A percentile compares a stretch with the other conserved stretches of the same genome.
Evolutionary conservation across 371 early-diverging fungal genomes (phyloP).

Genomic region (Zopfochytrium polystomum): DNA sequence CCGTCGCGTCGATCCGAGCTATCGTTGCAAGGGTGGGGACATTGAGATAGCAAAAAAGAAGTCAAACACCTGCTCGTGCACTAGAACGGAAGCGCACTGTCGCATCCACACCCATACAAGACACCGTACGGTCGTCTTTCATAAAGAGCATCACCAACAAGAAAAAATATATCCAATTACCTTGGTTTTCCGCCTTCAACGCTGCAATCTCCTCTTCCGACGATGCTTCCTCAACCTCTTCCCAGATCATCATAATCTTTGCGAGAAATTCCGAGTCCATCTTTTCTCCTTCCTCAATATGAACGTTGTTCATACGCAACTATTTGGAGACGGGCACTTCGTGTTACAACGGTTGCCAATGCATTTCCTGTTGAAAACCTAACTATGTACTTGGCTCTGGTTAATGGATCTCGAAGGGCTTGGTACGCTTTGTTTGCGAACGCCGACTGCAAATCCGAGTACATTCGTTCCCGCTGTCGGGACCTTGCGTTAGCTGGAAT

Average conservation of each 20-base stretch:
- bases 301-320: conserved; percentile 58
- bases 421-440: conserved; percentile 84
- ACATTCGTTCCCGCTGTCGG: conserved; percentile 62
- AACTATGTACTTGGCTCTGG: conserved; percentile 76
- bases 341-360: neutral
- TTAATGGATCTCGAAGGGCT: conserved; percentile 72
- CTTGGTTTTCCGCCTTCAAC: conserved; percentile 51
- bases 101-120: neutral
- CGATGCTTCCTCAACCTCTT: conserved; percentile 65
- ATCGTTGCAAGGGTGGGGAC: neutral
- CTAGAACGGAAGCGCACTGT: neutral
- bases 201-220: conserved; percentile 56
- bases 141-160: neutral
- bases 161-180: conserved; percentile 20
- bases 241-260: conserved; percentile 78
- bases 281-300: conserved; percentile 67
- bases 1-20: conserved; percentile 45
- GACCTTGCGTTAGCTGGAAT: neutral
- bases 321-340: conserved; percentile 5
- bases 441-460: conserved; percentile 76
- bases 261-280: conserved; percentile 70
- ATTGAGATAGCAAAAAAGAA: neutral
- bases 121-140: neutral
- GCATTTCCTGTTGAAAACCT: neutral
- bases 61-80: neutral